phyloP scores from a whole-genome alignment of 1,284 basidiomycete genomes.

The Coniophora puteana region DNA sequence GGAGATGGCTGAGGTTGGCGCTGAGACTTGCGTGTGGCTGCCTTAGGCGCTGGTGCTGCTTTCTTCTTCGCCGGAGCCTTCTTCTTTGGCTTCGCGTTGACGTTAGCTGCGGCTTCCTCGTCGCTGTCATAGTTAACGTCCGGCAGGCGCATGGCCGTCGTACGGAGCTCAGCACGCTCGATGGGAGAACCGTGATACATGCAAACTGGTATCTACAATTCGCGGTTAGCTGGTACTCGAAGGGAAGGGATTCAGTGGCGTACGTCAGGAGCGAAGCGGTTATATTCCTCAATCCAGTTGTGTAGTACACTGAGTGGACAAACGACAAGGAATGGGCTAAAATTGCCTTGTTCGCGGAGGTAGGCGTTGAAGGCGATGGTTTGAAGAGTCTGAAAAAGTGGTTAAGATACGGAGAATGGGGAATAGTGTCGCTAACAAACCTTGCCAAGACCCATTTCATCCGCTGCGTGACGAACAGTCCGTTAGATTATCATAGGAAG shows the following conservation, averaged over 20 bases:
- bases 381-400: conserved; percentile 72
- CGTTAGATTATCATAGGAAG: background rate
- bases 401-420: conserved; percentile 3
- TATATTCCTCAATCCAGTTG: conserved; percentile 91
- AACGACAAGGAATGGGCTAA: conserved; percentile 84
- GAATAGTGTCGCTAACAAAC: conserved; percentile 29
- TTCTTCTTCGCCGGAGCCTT: conserved; percentile 16
- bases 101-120: conserved; percentile 19
- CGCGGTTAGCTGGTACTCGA: background rate
- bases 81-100: conserved; percentile 17
- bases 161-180: conserved; percentile 74
- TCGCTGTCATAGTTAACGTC: conserved; percentile 16
- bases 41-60: conserved; percentile 11
- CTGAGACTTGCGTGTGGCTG: conserved; percentile 11
- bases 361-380: conserved; percentile 92
- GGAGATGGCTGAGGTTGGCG: conserved; percentile 4
- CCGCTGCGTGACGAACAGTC: conserved; percentile 46
- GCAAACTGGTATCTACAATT: conserved; percentile 70
- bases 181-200: conserved; percentile 88
- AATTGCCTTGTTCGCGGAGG: conserved; percentile 73
- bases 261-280: conserved; percentile 76
- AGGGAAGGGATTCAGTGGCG: conserved; percentile 18
- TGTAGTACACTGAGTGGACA: conserved; percentile 90
- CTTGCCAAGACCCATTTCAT: conserved; percentile 95
- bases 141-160: conserved; percentile 44